These are phyloP conservation scores for Lolium multiflorum DNA, from an alignment of 176 grass and related monocot species.

Conservation along the genomic window DNA sequence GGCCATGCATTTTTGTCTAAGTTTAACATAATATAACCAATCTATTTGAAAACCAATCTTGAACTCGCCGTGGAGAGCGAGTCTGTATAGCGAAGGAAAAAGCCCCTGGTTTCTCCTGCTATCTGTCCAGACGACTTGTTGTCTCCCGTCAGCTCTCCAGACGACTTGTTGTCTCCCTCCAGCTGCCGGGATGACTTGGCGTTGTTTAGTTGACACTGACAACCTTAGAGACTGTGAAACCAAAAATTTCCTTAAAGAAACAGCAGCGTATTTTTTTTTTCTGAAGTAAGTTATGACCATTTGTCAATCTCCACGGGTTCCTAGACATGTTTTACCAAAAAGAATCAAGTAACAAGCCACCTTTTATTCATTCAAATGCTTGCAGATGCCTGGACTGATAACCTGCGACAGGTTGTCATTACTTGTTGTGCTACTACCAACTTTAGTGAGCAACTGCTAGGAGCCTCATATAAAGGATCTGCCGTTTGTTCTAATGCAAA, in stretches of 20 bases:
- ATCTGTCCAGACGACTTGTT: too few species aligned
- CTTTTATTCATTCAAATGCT: constrained; percentile 12
- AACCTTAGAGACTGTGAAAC: background rate
- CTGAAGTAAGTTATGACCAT: background rate
- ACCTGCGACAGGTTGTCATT: background rate
- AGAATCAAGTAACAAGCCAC: constrained; percentile 33
- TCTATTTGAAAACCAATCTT: too few species aligned
- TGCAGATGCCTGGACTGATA: background rate
- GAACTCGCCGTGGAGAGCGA: too few species aligned
- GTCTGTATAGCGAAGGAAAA: too few species aligned
- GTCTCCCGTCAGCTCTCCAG: background rate
- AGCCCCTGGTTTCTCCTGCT: too few species aligned
- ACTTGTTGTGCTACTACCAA: background rate
- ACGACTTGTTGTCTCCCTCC: background rate
- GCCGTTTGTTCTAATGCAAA: constrained; percentile 14
- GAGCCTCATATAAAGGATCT: background rate
- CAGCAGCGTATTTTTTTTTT: background rate
- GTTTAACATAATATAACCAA: background rate
- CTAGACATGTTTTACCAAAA: constrained; percentile 7
- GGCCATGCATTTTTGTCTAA: background rate
- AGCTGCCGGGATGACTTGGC: background rate
- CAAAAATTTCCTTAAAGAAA: background rate
- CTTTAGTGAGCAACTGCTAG: constrained; percentile 10
- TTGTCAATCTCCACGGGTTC: background rate
- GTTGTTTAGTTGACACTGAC: background rate